phyloP scores from a whole-genome alignment of 768 basidiomycete species.

The Trametes villosa region DNA sequence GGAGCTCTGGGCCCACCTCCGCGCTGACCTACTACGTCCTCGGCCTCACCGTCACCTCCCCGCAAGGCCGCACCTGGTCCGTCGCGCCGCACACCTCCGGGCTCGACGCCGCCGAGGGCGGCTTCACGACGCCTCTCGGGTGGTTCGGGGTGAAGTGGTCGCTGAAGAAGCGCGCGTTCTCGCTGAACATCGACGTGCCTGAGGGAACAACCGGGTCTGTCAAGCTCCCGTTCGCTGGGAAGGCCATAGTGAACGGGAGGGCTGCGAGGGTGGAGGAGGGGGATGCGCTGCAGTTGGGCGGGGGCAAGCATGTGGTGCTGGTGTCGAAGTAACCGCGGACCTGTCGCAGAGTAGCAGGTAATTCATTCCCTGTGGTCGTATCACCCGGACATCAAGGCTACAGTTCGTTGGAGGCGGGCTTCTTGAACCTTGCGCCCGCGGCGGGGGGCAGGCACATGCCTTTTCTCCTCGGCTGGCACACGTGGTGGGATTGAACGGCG shows the following conservation, averaged over 20 bases:
- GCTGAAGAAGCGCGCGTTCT: conserved; percentile 19
- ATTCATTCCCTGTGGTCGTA: no score
- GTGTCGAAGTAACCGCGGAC: neutral
- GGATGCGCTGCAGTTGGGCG: conserved; percentile 3
- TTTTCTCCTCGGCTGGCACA: no score
- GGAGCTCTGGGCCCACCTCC: conserved; percentile 61
- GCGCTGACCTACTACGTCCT: conserved; percentile 61
- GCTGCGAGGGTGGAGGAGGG: neutral
- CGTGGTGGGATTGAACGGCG: no score
- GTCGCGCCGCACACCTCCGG: conserved; percentile 52
- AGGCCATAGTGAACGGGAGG: conserved; percentile 11
- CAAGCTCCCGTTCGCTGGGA: conserved; percentile 16
- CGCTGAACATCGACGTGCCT: conserved; percentile 21
- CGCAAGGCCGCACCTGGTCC: conserved; percentile 52
- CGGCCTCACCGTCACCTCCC: conserved; percentile 53
- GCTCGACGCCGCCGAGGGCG: conserved; percentile 49
- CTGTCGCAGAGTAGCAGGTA: no score
- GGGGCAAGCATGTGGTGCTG: conserved; percentile 16
- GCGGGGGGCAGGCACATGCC: no score
- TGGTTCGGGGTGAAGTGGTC: conserved; percentile 55
- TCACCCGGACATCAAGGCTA: no score
- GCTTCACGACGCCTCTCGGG: conserved; percentile 56
- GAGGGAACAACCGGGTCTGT: conserved; percentile 22
- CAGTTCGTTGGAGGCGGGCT: no score
- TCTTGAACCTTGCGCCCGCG: no score